phyloP scores from a whole-genome alignment of 139 green algal species.

The Pseudopediastrum boryanum region DNA sequence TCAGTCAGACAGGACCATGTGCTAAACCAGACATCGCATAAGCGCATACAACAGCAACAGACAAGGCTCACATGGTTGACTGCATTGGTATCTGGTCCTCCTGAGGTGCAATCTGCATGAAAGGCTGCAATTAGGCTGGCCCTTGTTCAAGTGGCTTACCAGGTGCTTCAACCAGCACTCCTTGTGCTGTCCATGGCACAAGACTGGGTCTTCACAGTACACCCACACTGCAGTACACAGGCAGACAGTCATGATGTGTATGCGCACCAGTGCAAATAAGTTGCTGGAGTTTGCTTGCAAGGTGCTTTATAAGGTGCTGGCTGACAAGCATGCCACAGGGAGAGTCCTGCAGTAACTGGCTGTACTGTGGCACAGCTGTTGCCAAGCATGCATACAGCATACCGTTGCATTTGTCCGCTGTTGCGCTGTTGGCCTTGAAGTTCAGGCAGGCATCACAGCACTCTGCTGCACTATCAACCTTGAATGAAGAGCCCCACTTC shows the following conservation, averaged over 20 bases:
- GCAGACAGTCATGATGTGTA: background rate
- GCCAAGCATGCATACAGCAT: background rate
- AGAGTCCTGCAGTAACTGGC: background rate
- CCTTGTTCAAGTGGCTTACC: constrained; percentile 37
- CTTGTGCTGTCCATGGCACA: constrained; percentile 60
- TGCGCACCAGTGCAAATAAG: background rate
- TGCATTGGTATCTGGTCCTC: too few species aligned
- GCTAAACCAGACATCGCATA: too few species aligned
- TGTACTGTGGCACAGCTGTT: background rate
- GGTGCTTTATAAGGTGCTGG: background rate
- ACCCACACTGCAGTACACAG: constrained; percentile 82
- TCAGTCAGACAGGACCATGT: too few species aligned
- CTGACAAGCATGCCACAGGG: background rate
- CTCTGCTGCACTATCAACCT: constrained; percentile 42
- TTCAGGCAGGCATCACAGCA: constrained; percentile 69
- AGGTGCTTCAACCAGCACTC: constrained; percentile 93
- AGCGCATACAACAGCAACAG: too few species aligned
- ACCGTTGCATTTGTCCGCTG: constrained; percentile 78
- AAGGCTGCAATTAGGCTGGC: too few species aligned
- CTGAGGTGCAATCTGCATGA: too few species aligned
- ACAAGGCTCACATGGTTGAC: too few species aligned
- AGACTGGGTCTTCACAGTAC: constrained; percentile 69
- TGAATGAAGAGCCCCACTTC: constrained; percentile 63
- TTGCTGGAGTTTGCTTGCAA: background rate
- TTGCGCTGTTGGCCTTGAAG: constrained; percentile 44